Percentiles rank a stretch among this genome's conserved stretches.
These are phyloP conservation scores for Auricularia auricula-judae DNA, from an alignment of 768 basidiomycete genomes.

Conservation along the genomic window DNA sequence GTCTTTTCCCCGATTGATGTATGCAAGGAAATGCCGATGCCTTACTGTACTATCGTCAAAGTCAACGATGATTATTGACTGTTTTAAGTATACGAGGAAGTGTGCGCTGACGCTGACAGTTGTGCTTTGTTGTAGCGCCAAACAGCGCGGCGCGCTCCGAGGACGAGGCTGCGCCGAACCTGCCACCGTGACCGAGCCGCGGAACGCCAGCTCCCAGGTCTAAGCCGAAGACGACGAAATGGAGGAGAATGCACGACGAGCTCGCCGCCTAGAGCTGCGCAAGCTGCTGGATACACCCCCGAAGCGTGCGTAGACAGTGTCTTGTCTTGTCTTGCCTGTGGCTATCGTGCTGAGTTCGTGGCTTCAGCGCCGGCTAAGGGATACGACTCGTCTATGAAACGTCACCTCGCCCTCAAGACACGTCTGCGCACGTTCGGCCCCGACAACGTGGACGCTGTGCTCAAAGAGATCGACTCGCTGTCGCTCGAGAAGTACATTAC, in stretches of 20 bases:
- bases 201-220: no score
- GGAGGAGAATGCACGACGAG: neutral
- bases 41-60: no score
- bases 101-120: no score
- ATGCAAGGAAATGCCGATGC: no score
- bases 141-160: no score
- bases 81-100: no score
- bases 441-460: constrained; percentile 74
- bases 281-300: neutral
- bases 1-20: no score
- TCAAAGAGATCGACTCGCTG: constrained; percentile 86
- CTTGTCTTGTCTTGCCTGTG: neutral
- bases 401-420: constrained; percentile 93
- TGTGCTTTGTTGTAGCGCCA: no score
- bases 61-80: no score
- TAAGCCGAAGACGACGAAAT: neutral
- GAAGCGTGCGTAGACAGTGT: neutral
- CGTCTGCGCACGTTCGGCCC: constrained; percentile 75
- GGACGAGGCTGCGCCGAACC: no score
- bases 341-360: neutral
- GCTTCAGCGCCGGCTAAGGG: constrained; percentile 50
- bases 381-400: constrained; percentile 88
- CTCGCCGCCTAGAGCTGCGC: neutral
- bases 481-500: constrained; percentile 93
- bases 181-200: no score